phyloP scores from a whole-genome alignment of 2,329 filamentous ascomycete species.

The Aspergillus pseudonomiae region DNA sequence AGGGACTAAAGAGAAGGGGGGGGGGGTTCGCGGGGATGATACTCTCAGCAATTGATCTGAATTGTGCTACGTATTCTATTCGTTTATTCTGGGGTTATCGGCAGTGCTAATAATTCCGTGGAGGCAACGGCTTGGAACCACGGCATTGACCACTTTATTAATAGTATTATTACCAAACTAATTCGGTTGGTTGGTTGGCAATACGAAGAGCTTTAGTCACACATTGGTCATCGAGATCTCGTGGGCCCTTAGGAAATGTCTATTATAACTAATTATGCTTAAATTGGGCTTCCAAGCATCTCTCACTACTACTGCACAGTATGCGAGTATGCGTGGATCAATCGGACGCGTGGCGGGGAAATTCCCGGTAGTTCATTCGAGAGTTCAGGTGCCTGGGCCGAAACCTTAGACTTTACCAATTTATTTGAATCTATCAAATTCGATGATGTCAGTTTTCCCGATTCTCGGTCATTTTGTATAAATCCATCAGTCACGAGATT shows the following conservation, averaged over 20 bases:
- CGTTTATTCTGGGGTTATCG: neutral
- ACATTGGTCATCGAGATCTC: neutral
- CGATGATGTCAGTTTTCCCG: slow-evolving; percentile 15
- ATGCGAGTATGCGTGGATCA: neutral
- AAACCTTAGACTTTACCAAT: neutral
- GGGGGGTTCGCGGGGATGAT: neutral
- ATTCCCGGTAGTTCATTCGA: too few species aligned
- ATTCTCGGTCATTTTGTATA: slow-evolving; percentile 18
- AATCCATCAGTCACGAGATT: neutral
- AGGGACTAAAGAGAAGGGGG: neutral
- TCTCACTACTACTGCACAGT: too few species aligned
- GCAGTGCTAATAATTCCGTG: neutral
- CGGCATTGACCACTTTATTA: neutral
- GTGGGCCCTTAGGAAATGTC: neutral
- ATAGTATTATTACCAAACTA: neutral
- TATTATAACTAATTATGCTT: neutral
- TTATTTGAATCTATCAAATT: neutral
- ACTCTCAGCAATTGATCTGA: too few species aligned
- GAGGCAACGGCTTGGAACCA: neutral
- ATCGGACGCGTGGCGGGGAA: neutral
- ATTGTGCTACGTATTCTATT: too few species aligned
- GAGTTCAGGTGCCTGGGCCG: neutral
- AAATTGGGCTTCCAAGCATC: neutral
- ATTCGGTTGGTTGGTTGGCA: too few species aligned
- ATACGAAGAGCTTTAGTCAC: neutral